Evolutionary conservation across 202 grass and related monocot species (phyloP), one percentile per base, ranked within the genome.

Genomic region (Panicum virgatum): DNA sequence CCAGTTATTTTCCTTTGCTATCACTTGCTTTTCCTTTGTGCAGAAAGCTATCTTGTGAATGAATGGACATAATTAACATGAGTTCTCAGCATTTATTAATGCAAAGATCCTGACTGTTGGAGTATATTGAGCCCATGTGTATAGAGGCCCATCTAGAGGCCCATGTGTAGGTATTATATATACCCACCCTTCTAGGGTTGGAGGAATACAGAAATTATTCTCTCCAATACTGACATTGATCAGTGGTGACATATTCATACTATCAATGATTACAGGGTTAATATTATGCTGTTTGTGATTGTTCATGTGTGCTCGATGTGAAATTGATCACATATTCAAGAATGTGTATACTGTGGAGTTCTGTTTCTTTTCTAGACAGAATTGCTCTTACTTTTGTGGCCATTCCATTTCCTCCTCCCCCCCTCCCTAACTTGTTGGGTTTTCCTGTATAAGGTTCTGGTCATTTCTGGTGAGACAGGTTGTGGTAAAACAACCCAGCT

Each of bases 401-500:
- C 13, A 13, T 46, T 34, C 62, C 39, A 69, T 69, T 57, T 38
- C 5, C 7, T 10, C 2, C 2, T 73, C n/a, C 78, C 30, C 3
- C 69, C 39, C 42, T 57, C 39, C 42, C 48, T 51, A 64, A 60
- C 47, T 86, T 62, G 57, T 46, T 82, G 46, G 20, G 23, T 74
- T 46, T 76, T 78, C 26, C 16, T 23, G 36, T 85, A 79, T 61
- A 83, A 98, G 95, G 90, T 98, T 83, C 79, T 98, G 76, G 95
- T 98, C 54, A 92, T 98, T 83, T 98, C 95, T 83, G 95, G 95
- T 20, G 92, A 98, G 82, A 98, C 95, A 54, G 95, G 95, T 38
- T 98, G 92, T 62, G 95, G 95, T 51, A 98, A 98, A 88, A 98
- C 95, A 75, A 98, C 95, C 15, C 95, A 98, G 64, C 81, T 98